These are phyloP conservation scores for Carex cristatella DNA, from an alignment of 176 grass and related monocot genomes.

Conservation along the genomic window DNA sequence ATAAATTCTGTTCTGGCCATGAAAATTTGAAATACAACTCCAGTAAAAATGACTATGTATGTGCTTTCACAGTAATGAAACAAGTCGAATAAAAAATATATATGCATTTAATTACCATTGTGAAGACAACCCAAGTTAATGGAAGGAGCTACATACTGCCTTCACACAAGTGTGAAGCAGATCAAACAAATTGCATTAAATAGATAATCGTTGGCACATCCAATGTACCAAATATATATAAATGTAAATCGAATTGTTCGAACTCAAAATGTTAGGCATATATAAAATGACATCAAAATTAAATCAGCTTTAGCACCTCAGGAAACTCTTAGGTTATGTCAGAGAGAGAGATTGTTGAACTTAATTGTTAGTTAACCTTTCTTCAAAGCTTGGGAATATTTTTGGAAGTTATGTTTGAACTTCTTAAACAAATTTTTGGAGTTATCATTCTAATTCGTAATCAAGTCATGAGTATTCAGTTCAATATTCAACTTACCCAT, in stretches of 20 bases:
- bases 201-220: not conserved
- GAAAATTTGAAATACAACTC: not conserved
- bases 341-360: not conserved
- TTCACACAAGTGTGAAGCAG: not conserved
- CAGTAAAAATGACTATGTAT: not conserved
- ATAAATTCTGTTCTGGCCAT: too few species aligned
- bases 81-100: not conserved
- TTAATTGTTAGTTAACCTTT: not conserved
- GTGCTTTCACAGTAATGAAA: not conserved
- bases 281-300: not conserved
- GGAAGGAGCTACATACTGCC: not conserved
- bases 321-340: not conserved
- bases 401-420: not conserved
- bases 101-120: too few species aligned
- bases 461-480: too few species aligned
- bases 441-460: not conserved
- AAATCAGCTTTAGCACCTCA: not conserved
- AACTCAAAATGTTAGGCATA: not conserved
- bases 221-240: not conserved
- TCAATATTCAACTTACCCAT: not conserved
- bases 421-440: not conserved
- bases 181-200: not conserved
- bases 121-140: not conserved
- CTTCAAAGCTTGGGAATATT: not conserved
- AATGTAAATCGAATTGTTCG: not conserved